These are phyloP conservation scores for Aspergillus tamarii DNA, from an alignment of 2,329 filamentous ascomycete species.

Conservation along the genomic window DNA sequence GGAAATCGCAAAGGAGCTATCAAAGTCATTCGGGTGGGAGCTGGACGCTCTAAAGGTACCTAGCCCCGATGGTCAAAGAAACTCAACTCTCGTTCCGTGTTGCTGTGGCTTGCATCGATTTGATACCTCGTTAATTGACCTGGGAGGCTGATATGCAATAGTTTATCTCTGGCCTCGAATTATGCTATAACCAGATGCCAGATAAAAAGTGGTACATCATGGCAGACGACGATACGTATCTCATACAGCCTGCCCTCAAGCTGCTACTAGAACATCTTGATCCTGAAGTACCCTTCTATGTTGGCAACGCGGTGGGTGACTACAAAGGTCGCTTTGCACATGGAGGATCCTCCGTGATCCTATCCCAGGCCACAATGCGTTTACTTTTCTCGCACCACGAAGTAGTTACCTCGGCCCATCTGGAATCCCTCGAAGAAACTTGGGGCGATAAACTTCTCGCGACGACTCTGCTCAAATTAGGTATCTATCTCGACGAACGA, in stretches of 20 bases:
- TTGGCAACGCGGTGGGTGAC: constrained; percentile 10
- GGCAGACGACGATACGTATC: constrained; percentile 11
- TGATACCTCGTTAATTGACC: too few species aligned
- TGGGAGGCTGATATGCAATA: background rate
- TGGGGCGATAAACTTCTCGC: constrained; percentile 9
- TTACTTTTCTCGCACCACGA: constrained; percentile 3
- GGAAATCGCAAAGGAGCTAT: background rate
- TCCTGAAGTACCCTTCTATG: constrained; percentile 1
- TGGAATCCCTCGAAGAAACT: constrained; percentile 8
- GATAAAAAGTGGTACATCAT: constrained; percentile 11
- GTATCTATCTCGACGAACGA: constrained; percentile 7
- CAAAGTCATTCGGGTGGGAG: constrained; percentile 8
- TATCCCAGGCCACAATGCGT: constrained; percentile 6
- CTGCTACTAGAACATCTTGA: constrained; percentile 6
- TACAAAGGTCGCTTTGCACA: constrained; percentile 12
- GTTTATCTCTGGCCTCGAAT: constrained; percentile 8
- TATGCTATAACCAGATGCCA: constrained; percentile 9
- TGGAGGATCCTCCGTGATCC: constrained; percentile 8
- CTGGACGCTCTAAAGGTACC: constrained; percentile 9
- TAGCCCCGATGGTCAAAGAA: background rate
- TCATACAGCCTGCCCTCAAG: constrained; percentile 6
- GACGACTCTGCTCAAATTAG: constrained; percentile 5
- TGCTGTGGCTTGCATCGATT: background rate
- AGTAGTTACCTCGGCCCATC: constrained; percentile 1
- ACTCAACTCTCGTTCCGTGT: background rate